A percentile compares a stretch with the other conserved stretches of the same genome.
Evolutionary conservation across 768 basidiomycete species (phyloP).

Genomic region (Kwoniella dejecticola): DNA sequence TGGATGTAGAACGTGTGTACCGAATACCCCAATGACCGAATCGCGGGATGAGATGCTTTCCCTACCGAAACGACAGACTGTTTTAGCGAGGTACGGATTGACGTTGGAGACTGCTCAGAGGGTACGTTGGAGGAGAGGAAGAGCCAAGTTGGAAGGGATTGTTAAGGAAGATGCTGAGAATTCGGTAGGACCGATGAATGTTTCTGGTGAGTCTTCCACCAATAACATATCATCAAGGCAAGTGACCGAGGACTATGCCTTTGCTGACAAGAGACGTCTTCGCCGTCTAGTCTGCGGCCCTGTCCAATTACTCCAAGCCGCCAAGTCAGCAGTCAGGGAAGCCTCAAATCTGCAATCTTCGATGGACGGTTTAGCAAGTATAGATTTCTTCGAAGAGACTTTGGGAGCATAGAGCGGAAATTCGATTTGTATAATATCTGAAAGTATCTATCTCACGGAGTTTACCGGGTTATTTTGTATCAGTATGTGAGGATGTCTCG

Average conservation of each 20-base stretch:
- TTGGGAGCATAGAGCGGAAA: conserved; percentile 36
- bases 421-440: too few relatives aligned
- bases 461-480: too few relatives aligned
- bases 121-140: conserved; percentile 21
- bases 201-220: conserved; percentile 31
- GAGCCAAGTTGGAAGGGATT: conserved; percentile 26
- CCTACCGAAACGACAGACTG: conserved; percentile 8
- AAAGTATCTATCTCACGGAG: too few relatives aligned
- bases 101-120: not conserved
- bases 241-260: not conserved
- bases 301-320: conserved; percentile 24
- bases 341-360: conserved; percentile 20
- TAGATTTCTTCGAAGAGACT: conserved; percentile 42
- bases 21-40: conserved; percentile 11
- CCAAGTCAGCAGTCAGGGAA: conserved; percentile 27
- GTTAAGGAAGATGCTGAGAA: conserved; percentile 16
- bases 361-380: conserved; percentile 17
- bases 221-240: too few relatives aligned
- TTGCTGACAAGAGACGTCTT: not conserved
- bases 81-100: conserved; percentile 11
- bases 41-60: conserved; percentile 13
- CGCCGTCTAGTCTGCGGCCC: conserved; percentile 35
- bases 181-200: conserved; percentile 29
- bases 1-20: conserved; percentile 15
- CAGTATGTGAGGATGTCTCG: too few relatives aligned